phyloP scores from a whole-genome alignment of 192 early-diverging fungal species.

The Gigaspora rosea region DNA sequence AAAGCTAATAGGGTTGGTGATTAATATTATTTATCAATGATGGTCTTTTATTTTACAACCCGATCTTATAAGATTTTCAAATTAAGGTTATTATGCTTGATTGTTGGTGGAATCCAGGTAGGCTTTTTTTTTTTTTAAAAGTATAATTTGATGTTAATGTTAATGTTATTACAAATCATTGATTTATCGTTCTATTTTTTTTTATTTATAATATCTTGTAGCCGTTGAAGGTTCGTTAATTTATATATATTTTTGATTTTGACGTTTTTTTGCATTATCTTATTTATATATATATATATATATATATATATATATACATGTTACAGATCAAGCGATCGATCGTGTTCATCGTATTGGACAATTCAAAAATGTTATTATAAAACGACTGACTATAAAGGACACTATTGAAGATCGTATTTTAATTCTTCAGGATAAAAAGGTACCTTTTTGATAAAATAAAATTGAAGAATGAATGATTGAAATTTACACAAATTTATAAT shows the following conservation, averaged over 20 bases:
- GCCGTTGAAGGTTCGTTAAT: neutral
- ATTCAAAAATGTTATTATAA: conserved; percentile 58
- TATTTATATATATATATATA: neutral
- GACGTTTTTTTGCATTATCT: neutral
- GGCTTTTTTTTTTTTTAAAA: neutral
- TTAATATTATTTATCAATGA: too few relatives aligned
- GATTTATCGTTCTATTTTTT: neutral
- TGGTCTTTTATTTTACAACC: too few relatives aligned
- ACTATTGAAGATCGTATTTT: conserved; percentile 76
- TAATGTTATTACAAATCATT: neutral
- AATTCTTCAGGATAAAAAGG: conserved; percentile 48
- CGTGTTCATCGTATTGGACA: conserved; percentile 78
- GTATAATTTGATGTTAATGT: too few relatives aligned
- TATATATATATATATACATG: neutral
- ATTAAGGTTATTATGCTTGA: conserved; percentile 14
- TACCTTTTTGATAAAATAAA: neutral
- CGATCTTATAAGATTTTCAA: neutral
- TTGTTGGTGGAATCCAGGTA: conserved; percentile 24
- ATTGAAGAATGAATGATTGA: neutral
- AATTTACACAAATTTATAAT: neutral
- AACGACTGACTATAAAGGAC: conserved; percentile 60
- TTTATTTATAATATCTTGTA: neutral
- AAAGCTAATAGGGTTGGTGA: conserved; percentile 56
- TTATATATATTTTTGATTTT: neutral
- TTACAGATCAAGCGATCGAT: conserved; percentile 58